These are phyloP conservation scores for Hygrophila difformis DNA, from an alignment of 257 asterid genomes.

Conservation along the genomic window DNA sequence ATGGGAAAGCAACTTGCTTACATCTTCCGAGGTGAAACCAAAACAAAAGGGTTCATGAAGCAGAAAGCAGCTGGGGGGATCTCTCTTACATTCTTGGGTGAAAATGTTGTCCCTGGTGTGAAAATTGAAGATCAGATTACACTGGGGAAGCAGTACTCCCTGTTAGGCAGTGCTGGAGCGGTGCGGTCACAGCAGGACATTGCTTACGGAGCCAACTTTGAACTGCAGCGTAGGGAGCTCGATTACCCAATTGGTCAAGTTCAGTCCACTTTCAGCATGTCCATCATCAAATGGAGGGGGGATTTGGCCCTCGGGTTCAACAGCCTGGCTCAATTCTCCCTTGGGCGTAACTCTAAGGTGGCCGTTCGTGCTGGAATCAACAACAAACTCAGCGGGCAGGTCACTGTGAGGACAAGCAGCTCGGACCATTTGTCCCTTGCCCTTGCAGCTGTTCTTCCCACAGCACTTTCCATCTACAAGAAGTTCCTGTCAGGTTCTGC, in stretches of 20 bases:
- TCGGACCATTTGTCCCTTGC: constrained; percentile 91
- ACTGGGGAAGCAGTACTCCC: constrained; percentile 52
- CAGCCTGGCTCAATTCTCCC: constrained; percentile 51
- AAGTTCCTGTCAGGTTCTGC: constrained; percentile 58
- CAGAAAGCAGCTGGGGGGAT: constrained; percentile 68
- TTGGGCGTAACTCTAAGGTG: constrained; percentile 77
- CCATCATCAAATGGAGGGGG: constrained; percentile 84
- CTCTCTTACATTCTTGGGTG: constrained; percentile 71
- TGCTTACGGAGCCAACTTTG: constrained; percentile 91
- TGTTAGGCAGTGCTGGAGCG: constrained; percentile 83
- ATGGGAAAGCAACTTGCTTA: constrained; percentile 91
- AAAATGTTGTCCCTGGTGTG: constrained; percentile 68
- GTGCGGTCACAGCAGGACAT: constrained; percentile 62
- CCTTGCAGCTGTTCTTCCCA: constrained; percentile 65
- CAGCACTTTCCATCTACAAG: constrained; percentile 59
- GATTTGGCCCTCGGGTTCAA: constrained; percentile 83
- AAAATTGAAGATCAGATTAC: constrained; percentile 75
- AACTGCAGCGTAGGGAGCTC: constrained; percentile 68
- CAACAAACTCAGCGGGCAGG: constrained; percentile 91
- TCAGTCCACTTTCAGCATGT: constrained; percentile 71
- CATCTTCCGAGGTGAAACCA: constrained; percentile 72
- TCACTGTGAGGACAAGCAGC: constrained; percentile 85
- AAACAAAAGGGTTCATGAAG: constrained; percentile 52
- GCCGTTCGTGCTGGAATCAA: constrained; percentile 90
- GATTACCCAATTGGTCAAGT: constrained; percentile 90